Evolutionary conservation across 2,329 filamentous ascomycete genomes (phyloP), one percentile per base, ranked within the genome.

Genomic region (Hypoxylon sp.): DNA sequence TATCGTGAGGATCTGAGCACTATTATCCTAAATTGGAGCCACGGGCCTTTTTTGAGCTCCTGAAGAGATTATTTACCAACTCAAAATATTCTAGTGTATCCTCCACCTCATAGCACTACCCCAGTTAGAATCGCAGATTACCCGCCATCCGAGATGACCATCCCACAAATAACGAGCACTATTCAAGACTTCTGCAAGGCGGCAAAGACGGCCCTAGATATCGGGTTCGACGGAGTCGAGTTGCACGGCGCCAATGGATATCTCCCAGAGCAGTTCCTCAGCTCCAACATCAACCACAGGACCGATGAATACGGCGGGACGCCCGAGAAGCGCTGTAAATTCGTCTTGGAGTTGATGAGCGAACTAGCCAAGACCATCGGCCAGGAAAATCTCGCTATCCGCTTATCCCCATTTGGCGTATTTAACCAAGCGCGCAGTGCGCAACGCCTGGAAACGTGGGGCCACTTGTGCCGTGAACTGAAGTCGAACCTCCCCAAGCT

Each of bases 211-310:
- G 69, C 69, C 19, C 17, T 67, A 10, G 61, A 56, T 8, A 63
- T 64, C 19, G 69, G 69, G 11, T 71, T 71, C 7, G 69, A 71
- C 54, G 67, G 67, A 13, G 63, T 71, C 31, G 69, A 71, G 54
- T 24, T 69, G 11, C 69, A 71, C 52, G 60, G 60, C 3, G 81
- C 81, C 13, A 84, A 85, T 55, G 82, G 83, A 7, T 87, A 87
- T 67, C 78, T 88, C 5, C 77, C 85, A 35, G 85, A 88, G 59
- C 86, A 88, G 71, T 89, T 89, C 77, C 80, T 84, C 3, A 85
- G 87, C 68, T 83, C 85, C 66, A 83, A 79, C 6, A 77, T 80
- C 71, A 90, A 90, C 78, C 80, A 81, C 48, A 82, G 88, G 1
- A 86, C 83, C 0, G 86, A 88, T 69, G 71, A 81, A 35, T 88